A percentile compares a stretch with the other conserved stretches of the same genome.
Conservation (phyloP, 2,329 filamentous ascomycete species). For the Penicillium sp. region DNA sequence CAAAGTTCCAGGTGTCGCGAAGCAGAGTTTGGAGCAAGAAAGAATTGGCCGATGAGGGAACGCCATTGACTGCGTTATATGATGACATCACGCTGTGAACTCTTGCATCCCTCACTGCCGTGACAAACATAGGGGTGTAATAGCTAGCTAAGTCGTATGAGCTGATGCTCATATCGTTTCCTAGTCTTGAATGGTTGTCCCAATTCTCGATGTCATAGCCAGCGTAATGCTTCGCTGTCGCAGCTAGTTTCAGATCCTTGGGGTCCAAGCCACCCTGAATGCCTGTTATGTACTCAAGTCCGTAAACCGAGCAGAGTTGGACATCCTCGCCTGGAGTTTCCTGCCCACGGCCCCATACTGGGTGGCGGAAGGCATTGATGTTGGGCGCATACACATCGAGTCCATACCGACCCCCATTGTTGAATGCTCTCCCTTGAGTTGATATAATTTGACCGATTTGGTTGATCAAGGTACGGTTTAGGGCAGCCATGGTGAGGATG, state of each 20-base stretch:
- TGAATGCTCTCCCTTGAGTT: slow-evolving; percentile 65
- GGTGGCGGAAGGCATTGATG: slow-evolving; percentile 64
- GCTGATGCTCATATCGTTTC: slow-evolving; percentile 56
- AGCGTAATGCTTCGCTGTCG: slow-evolving; percentile 60
- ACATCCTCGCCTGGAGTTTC: slow-evolving; percentile 61
- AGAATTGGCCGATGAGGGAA: slow-evolving; percentile 61
- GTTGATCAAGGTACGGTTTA: slow-evolving; percentile 61
- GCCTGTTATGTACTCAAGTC: slow-evolving; percentile 53
- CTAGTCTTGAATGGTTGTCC: slow-evolving; percentile 44
- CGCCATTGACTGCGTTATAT: slow-evolving; percentile 65
- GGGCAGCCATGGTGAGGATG: slow-evolving; percentile 60
- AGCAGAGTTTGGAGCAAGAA: slow-evolving; percentile 64
- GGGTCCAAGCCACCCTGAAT: slow-evolving; percentile 50
- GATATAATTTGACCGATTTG: slow-evolving; percentile 53
- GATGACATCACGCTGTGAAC: slow-evolving; percentile 62
- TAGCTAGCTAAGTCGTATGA: slow-evolving; percentile 66
- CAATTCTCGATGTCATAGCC: slow-evolving; percentile 58
- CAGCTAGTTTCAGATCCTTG: slow-evolving; percentile 43
- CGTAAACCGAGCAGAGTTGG: slow-evolving; percentile 49
- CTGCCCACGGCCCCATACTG: slow-evolving; percentile 61
- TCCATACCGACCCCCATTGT: slow-evolving; percentile 53
- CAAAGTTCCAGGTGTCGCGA: slow-evolving; percentile 65
- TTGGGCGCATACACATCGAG: slow-evolving; percentile 55
- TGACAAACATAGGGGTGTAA: slow-evolving; percentile 64
- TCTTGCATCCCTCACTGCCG: slow-evolving; percentile 58